Conservation (phyloP, 2,329 filamentous ascomycete species). For the Reticulascus tulasneorum region DNA sequence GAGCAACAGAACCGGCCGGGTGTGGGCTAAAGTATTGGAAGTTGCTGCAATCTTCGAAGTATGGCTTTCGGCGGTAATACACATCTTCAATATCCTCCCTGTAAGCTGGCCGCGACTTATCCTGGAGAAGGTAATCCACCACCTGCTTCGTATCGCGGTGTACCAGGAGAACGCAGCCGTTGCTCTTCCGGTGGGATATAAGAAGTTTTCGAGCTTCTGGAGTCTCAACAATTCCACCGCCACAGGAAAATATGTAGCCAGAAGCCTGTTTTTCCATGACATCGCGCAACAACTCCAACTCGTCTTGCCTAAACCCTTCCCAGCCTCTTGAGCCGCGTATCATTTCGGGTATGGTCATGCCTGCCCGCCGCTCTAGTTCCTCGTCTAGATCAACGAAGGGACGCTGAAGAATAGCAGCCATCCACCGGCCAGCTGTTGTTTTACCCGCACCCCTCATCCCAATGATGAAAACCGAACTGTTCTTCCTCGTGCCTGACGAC, state of each 20-base stretch:
- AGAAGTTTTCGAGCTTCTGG: constrained; percentile 75
- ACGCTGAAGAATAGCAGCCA: constrained; percentile 69
- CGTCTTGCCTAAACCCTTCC: constrained; percentile 80
- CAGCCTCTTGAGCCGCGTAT: constrained; percentile 71
- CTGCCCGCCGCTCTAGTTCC: constrained; percentile 72
- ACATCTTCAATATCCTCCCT: constrained; percentile 89
- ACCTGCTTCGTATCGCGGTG: constrained; percentile 85
- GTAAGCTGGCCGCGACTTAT: constrained; percentile 89
- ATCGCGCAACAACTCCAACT: constrained; percentile 69
- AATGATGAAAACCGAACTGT: constrained; percentile 83
- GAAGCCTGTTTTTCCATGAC: constrained; percentile 70
- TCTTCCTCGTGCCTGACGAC: constrained; percentile 14
- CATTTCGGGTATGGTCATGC: constrained; percentile 80
- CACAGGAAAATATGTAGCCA: constrained; percentile 85
- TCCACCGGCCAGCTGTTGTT: constrained; percentile 87
- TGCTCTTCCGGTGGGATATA: constrained; percentile 65
- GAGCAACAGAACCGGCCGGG: constrained; percentile 19
- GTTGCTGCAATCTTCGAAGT: constrained; percentile 92
- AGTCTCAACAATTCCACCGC: constrained; percentile 87
- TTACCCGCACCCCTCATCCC: constrained; percentile 98
- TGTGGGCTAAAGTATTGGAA: constrained; percentile 86
- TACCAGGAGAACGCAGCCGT: constrained; percentile 82
- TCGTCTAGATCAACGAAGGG: constrained; percentile 83
- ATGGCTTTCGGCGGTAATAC: constrained; percentile 82
- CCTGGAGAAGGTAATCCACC: constrained; percentile 80